Percentiles rank a stretch among this genome's conserved stretches.
phyloP scores from a whole-genome alignment of 2,329 filamentous ascomycete species.

The Aureobasidium subglaciale region DNA sequence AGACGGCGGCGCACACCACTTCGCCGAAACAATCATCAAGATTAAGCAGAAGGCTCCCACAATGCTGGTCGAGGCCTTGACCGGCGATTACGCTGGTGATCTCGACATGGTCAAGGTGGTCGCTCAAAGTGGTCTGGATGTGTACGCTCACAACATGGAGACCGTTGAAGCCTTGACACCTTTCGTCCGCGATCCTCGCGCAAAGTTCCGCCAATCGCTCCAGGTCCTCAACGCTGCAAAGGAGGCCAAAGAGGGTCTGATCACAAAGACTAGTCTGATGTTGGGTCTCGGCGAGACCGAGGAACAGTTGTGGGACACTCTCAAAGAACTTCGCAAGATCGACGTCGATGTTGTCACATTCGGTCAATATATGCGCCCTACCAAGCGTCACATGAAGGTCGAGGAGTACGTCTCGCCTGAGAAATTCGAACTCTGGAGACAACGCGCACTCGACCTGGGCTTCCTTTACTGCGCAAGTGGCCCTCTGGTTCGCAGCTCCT shows the following conservation, averaged over 20 bases:
- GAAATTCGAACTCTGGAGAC: slow-evolving; percentile 84
- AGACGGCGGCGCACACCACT: slow-evolving; percentile 83
- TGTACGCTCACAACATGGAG: slow-evolving; percentile 96
- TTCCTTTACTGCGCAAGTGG: slow-evolving; percentile 96
- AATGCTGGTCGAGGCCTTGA: slow-evolving; percentile 74
- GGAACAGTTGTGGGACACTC: slow-evolving; percentile 70
- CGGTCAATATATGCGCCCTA: slow-evolving; percentile 99
- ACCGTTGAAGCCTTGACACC: slow-evolving; percentile 88
- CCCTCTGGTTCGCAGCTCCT: slow-evolving; percentile 85
- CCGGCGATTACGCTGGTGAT: slow-evolving; percentile 81
- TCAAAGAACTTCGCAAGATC: slow-evolving; percentile 72
- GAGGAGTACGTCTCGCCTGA: slow-evolving; percentile 90
- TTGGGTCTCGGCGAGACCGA: slow-evolving; percentile 90
- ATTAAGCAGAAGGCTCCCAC: slow-evolving; percentile 71
- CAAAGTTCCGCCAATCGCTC: slow-evolving; percentile 81
- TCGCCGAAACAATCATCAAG: slow-evolving; percentile 86
- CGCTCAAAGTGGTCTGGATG: slow-evolving; percentile 81
- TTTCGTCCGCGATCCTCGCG: slow-evolving; percentile 79
- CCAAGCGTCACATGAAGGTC: slow-evolving; percentile 95
- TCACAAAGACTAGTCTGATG: slow-evolving; percentile 99
- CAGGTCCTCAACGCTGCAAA: slow-evolving; percentile 76
- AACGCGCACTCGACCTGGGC: slow-evolving; percentile 84
- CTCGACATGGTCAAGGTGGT: slow-evolving; percentile 80
- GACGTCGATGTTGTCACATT: slow-evolving; percentile 95
- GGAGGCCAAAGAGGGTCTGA: slow-evolving; percentile 64